Evolutionary conservation across 441 rosid species (phyloP).

Genomic region (Populus trichocarpa): DNA sequence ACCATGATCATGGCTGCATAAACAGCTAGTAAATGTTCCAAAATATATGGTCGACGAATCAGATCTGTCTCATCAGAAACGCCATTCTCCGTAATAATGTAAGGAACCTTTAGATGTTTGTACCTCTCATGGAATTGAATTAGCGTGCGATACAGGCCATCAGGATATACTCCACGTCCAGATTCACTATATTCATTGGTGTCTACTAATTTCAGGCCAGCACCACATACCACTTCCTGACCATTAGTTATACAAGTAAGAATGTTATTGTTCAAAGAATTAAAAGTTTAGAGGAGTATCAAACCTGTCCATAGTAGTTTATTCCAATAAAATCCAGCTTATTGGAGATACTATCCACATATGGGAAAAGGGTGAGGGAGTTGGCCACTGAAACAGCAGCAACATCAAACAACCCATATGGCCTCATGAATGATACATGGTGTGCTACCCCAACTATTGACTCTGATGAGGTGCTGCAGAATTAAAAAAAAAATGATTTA

Average conservation of each 20-base stretch:
- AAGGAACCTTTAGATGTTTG: conserved; percentile 73
- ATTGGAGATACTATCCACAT: conserved; percentile 60
- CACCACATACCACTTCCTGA: conserved; percentile 83
- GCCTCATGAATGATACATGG: conserved; percentile 87
- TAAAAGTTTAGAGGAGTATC: conserved; percentile 15
- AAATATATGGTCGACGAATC: conserved; percentile 80
- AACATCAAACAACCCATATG: conserved; percentile 86
- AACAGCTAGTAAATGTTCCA: conserved; percentile 87
- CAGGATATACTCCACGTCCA: conserved; percentile 96
- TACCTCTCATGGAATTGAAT: conserved; percentile 80
- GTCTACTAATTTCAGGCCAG: conserved; percentile 82
- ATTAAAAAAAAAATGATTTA: conserved; percentile 12
- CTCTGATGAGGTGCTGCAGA: conserved; percentile 40
- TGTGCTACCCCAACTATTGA: conserved; percentile 82
- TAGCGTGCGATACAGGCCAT: conserved; percentile 76
- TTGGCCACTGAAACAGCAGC: conserved; percentile 79
- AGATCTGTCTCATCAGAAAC: conserved; percentile 84
- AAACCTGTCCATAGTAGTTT: conserved; percentile 95
- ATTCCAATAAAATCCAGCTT: conserved; percentile 90
- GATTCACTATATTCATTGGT: conserved; percentile 98
- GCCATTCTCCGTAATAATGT: conserved; percentile 85
- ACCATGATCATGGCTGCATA: conserved; percentile 85
- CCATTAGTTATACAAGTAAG: conserved; percentile 17
- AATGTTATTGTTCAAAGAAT: background rate
- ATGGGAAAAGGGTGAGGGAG: conserved; percentile 72